A percentile compares a stretch with the other conserved stretches of the same genome.
Conservation (phyloP, 1,284 basidiomycete species). For the Veloporphyrellus conicus region DNA sequence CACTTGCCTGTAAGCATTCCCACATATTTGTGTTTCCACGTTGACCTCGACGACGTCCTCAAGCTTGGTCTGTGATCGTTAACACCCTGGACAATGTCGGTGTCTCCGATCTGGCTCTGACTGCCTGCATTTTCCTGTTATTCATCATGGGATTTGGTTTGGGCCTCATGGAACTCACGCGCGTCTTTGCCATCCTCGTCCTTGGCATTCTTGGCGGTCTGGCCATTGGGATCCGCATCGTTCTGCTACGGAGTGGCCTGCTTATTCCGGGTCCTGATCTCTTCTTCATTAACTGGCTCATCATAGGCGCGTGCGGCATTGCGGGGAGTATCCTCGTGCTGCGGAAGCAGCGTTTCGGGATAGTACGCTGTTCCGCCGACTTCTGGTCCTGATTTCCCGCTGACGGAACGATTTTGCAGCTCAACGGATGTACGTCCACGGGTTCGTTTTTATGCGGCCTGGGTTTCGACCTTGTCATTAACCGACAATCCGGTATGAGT, state of each 20-base stretch:
- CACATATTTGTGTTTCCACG: background rate
- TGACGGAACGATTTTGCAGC: constrained; percentile 28
- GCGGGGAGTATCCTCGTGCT: constrained; percentile 41
- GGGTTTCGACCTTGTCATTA: constrained; percentile 52
- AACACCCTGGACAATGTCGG: constrained; percentile 49
- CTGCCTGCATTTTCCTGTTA: constrained; percentile 44
- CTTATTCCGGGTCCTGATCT: constrained; percentile 38
- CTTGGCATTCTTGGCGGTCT: constrained; percentile 52
- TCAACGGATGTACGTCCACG: constrained; percentile 49
- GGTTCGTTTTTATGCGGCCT: constrained; percentile 58
- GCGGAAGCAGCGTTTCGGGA: constrained; percentile 44
- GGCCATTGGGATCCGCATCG: constrained; percentile 53
- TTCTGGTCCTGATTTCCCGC: background rate
- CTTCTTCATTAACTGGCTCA: constrained; percentile 51
- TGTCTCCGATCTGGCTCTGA: constrained; percentile 50
- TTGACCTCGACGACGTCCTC: constrained; percentile 7
- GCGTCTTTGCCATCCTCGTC: constrained; percentile 42
- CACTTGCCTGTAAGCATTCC: constrained; percentile 44
- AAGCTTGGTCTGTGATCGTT: constrained; percentile 59
- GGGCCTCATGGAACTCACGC: constrained; percentile 49
- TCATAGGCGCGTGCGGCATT: constrained; percentile 43
- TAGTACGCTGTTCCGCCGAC: constrained; percentile 41
- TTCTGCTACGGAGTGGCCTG: constrained; percentile 47
- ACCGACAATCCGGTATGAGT: constrained; percentile 59
- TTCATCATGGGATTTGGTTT: constrained; percentile 50